phyloP scores from a whole-genome alignment of 306 rosid species.

The Sindora glabra region DNA sequence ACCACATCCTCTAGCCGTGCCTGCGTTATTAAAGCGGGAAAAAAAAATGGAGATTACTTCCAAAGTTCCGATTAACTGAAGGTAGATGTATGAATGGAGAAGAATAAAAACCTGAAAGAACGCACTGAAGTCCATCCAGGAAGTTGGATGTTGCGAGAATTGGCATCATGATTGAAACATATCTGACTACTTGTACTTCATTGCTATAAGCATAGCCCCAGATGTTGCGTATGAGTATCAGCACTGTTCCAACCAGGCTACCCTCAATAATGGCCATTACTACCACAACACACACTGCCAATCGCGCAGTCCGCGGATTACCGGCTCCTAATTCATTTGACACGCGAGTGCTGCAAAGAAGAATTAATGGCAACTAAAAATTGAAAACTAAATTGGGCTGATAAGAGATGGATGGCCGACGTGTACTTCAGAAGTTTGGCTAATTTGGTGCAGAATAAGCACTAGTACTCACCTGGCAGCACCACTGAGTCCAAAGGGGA shows the following conservation, averaged over 20 bases:
- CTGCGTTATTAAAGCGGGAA: too few relatives aligned
- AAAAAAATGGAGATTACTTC: too few relatives aligned
- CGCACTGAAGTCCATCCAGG: constrained; percentile 65
- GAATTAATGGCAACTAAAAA: background rate
- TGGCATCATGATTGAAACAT: constrained; percentile 57
- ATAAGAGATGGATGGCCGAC: background rate
- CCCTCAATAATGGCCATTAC: constrained; percentile 19
- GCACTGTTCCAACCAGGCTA: constrained; percentile 28
- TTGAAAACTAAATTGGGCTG: background rate
- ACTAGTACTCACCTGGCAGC: constrained; percentile 53
- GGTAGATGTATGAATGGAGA: background rate
- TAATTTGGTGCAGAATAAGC: background rate
- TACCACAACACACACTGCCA: constrained; percentile 21
- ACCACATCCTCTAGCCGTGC: constrained; percentile 79
- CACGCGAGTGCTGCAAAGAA: constrained; percentile 41
- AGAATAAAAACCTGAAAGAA: constrained; percentile 52
- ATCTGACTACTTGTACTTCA: constrained; percentile 48
- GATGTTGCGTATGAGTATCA: constrained; percentile 51
- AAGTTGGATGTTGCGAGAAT: constrained; percentile 57
- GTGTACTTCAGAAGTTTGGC: background rate
- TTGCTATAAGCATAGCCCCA: constrained; percentile 70
- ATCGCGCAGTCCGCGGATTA: constrained; percentile 19
- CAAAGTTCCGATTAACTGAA: too few relatives aligned
- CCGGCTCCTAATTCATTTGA: constrained; percentile 40
- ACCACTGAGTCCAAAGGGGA: constrained; percentile 71